These are phyloP conservation scores for Paramecium biaurelia DNA, from an alignment of 73 alveolate species.

Conservation along the genomic window DNA sequence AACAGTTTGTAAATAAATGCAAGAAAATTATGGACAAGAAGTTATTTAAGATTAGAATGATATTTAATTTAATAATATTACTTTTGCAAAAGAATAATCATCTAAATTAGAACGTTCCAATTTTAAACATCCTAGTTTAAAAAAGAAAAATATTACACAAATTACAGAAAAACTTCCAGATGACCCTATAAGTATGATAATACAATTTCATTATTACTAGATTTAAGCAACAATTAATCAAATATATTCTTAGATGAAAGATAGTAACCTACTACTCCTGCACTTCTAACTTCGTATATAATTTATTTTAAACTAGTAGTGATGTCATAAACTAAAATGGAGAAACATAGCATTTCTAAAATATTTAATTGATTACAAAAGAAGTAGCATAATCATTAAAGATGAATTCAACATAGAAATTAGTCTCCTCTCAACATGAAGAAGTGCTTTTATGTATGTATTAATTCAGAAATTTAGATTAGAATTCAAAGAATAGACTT, in stretches of 20 bases:
- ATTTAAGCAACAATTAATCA: background rate
- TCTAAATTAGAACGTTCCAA: background rate
- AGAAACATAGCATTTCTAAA: background rate
- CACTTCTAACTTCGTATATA: background rate
- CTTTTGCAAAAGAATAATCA: background rate
- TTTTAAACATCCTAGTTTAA: background rate
- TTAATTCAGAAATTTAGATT: background rate
- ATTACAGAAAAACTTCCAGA: background rate
- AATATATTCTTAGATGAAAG: background rate
- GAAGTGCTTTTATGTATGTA: background rate
- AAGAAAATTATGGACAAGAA: background rate
- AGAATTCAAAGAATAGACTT: background rate
- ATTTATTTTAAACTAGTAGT: background rate
- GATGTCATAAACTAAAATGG: background rate
- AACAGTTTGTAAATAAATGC: background rate
- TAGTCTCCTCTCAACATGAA: background rate
- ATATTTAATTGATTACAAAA: background rate
- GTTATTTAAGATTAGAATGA: background rate
- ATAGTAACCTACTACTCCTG: background rate
- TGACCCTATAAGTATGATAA: background rate
- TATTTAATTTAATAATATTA: background rate
- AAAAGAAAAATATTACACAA: background rate
- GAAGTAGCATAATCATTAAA: background rate
- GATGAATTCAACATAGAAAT: background rate
- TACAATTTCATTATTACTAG: background rate